Evolutionary conservation across 106 monocot genomes (phyloP), one percentile per base, ranked within the genome.

Genomic region (Dendrobium catenatum): DNA sequence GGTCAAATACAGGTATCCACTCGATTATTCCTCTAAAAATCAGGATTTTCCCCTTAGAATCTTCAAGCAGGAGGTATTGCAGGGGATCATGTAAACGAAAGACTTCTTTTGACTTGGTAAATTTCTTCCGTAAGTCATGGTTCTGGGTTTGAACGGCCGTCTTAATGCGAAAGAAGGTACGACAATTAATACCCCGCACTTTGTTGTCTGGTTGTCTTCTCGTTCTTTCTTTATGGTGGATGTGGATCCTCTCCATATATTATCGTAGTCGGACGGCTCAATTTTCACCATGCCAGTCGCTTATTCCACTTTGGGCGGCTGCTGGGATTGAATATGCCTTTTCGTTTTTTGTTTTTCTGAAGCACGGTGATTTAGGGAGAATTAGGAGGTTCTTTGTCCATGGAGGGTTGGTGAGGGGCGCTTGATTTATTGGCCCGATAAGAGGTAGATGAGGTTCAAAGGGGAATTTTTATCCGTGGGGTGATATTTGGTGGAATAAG

Each of bases 131-230:
- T 15, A 0, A 13, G 10, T 1, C 15, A 51, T 51, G 74, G n/a
- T 74, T 74, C 42, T 6, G 17, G 74, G 41, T 20, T 74, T 74
- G 43, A 74, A 72, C 74, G 74, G 43, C 74, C 74, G 74, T 44
- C 20, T 18, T 74, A 44, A 74, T 44, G 41, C 29, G 74, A 43
- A 42, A 74, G 43, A 44, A 74, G 74, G 74, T 74, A 44, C 41
- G 43, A 4, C 74, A 43, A 42, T 74, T 70, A 70, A 70, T 70
- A 44, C 43, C 42, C 15, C 20, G n/a, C 18, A n/a, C 29, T 15
- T 42, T 43, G 41, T 74, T 74, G 31, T 44, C 43, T 74, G 17
- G 18, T 44, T 73, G 74, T 17, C 24, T 64, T 64, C 22, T 70
- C 9, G 27, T 0, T 70, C 13, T 37, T 42, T 41, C 8, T 19